phyloP scores from a whole-genome alignment of 345 rosid genomes.

The Salix udensis region DNA sequence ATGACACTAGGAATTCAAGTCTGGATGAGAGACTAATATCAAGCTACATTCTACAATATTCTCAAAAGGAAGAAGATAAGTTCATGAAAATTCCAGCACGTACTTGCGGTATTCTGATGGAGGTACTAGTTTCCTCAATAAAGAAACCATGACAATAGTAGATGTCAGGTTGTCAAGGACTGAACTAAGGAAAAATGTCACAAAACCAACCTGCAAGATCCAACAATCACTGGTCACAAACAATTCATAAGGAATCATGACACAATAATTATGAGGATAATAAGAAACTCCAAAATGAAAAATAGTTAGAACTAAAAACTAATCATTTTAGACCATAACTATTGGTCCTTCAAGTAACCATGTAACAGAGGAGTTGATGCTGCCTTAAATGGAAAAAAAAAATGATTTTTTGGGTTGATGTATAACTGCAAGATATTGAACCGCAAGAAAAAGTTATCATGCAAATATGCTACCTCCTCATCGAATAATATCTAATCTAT shows the following conservation, averaged over 20 bases:
- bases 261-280: not conserved
- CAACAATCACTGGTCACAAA: slow-evolving; percentile 22
- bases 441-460: not conserved
- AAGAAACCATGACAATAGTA: slow-evolving; percentile 94
- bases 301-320: not conserved
- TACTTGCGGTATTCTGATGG: slow-evolving; percentile 94
- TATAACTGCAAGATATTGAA: not conserved
- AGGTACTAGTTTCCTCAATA: slow-evolving; percentile 82
- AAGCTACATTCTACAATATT: not conserved
- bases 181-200: slow-evolving; percentile 88
- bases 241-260: not conserved
- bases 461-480: not conserved
- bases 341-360: not conserved
- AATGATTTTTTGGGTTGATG: not conserved
- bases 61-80: not conserved
- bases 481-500: not conserved
- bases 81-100: slow-evolving; percentile 20
- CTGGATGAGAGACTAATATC: not conserved
- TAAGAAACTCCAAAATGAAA: not conserved
- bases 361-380: not conserved
- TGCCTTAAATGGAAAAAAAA: not conserved
- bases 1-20: not conserved
- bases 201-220: slow-evolving; percentile 69
- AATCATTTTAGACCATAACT: not conserved
- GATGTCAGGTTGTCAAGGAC: slow-evolving; percentile 93